These are phyloP conservation scores for Lycium ferocissimum DNA, from an alignment of 257 asterid species.

Conservation along the genomic window DNA sequence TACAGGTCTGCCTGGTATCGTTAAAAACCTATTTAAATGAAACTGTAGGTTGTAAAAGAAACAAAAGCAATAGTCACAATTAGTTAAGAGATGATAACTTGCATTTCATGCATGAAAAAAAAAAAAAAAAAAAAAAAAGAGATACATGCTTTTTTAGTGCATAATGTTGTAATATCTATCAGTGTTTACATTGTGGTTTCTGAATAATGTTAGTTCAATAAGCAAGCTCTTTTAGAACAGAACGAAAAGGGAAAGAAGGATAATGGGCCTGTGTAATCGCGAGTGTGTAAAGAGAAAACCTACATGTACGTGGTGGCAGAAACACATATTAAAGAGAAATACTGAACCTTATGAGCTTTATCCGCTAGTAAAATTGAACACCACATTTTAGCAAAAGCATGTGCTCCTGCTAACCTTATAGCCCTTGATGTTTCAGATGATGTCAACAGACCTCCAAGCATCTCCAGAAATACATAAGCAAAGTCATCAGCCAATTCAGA, in stretches of 20 bases:
- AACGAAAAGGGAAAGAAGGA: constrained; percentile 4
- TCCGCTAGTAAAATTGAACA: constrained; percentile 66
- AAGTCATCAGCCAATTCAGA: constrained; percentile 75
- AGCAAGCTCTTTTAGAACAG: neutral
- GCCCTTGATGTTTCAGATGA: constrained; percentile 55
- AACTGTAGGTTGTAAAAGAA: constrained; percentile 1
- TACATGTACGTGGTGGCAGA: neutral
- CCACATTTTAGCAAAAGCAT: constrained; percentile 58
- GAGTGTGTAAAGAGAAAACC: neutral
- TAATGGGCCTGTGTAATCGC: neutral
- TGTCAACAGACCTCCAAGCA: constrained; percentile 53
- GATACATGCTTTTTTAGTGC: constrained; percentile 9
- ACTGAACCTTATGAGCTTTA: constrained; percentile 76
- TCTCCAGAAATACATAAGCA: constrained; percentile 76
- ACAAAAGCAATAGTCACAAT: constrained; percentile 6
- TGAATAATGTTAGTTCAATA: neutral
- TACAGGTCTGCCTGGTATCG: neutral
- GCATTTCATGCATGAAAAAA: constrained; percentile 24
- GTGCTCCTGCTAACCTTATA: constrained; percentile 70
- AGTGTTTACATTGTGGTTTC: neutral
- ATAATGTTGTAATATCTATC: neutral
- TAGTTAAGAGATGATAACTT: neutral
- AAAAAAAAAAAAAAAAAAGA: no score
- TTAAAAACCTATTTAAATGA: neutral
- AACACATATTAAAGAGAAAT: constrained; percentile 37